A percentile compares a stretch with the other conserved stretches of the same genome.
phyloP scores from a whole-genome alignment of 768 basidiomycete genomes.

The Imleria badia region DNA sequence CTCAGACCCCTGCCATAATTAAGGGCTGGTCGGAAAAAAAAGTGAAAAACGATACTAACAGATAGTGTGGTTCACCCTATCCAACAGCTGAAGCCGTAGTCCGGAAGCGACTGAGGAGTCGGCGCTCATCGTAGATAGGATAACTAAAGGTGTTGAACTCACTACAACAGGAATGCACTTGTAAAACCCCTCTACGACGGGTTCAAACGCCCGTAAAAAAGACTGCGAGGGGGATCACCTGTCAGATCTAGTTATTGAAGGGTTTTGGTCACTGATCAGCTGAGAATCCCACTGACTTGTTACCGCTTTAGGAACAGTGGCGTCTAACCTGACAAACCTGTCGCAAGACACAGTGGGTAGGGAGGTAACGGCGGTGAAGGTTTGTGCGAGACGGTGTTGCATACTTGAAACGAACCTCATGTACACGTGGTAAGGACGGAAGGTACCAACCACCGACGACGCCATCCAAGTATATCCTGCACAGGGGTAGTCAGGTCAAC shows the following conservation, averaged over 20 bases:
- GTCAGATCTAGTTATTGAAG: background rate
- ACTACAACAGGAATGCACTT: background rate
- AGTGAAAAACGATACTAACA: conserved; percentile 4
- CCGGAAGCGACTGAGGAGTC: background rate
- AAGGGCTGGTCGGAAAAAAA: background rate
- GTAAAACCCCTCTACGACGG: background rate
- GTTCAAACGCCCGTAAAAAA: background rate
- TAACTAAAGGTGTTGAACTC: conserved; percentile 1
- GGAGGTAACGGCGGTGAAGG: conserved; percentile 1
- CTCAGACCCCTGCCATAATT: background rate
- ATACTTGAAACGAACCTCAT: background rate
- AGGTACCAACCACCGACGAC: conserved; percentile 17
- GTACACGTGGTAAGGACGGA: conserved; percentile 21
- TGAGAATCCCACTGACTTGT: conserved; percentile 9
- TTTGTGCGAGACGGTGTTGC: background rate
- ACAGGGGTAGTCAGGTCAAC: background rate
- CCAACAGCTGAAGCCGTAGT: background rate
- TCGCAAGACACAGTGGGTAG: background rate
- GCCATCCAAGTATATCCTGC: conserved; percentile 2
- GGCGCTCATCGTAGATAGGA: background rate
- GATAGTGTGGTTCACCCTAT: background rate
- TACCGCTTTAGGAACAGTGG: conserved; percentile 2
- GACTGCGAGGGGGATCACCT: background rate
- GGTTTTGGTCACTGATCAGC: background rate
- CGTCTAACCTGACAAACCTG: background rate